These are phyloP conservation scores for Xanthoconium purpureum DNA, from an alignment of 768 basidiomycete species.

Conservation along the genomic window DNA sequence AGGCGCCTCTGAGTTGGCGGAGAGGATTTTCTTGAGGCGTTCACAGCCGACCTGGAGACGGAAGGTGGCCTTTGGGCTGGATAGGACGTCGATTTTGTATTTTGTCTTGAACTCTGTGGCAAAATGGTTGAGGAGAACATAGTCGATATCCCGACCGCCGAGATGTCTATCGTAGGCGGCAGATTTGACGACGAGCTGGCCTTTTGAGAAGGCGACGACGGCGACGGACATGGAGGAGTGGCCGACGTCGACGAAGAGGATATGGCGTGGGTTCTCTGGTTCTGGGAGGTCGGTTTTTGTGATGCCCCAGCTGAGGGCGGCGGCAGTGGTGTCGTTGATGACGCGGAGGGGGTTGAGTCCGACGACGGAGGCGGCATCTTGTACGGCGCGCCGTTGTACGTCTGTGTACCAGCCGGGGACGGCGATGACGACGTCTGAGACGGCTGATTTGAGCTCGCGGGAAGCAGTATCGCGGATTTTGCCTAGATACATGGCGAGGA, in stretches of 20 bases:
- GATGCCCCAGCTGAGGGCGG: slow-evolving; percentile 97
- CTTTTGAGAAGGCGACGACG: slow-evolving; percentile 92
- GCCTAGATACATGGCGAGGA: slow-evolving; percentile 86
- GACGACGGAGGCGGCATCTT: slow-evolving; percentile 88
- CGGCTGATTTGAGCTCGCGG: slow-evolving; percentile 78
- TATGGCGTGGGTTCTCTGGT: slow-evolving; percentile 73
- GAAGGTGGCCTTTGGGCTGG: slow-evolving; percentile 90
- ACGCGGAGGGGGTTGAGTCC: slow-evolving; percentile 89
- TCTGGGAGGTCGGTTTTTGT: slow-evolving; percentile 96
- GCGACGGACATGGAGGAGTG: slow-evolving; percentile 87
- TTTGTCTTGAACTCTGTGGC: slow-evolving; percentile 90
- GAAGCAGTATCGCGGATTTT: slow-evolving; percentile 87
- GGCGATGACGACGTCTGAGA: slow-evolving; percentile 92
- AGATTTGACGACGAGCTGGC: slow-evolving; percentile 80
- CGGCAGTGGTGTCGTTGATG: slow-evolving; percentile 96
- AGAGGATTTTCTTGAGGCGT: slow-evolving; percentile 93
- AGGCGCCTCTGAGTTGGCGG: slow-evolving; percentile 86
- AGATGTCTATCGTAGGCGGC: slow-evolving; percentile 92
- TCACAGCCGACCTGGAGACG: slow-evolving; percentile 86
- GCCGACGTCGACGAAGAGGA: slow-evolving; percentile 94
- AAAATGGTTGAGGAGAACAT: slow-evolving; percentile 85
- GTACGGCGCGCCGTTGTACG: slow-evolving; percentile 81
- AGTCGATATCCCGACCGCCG: slow-evolving; percentile 96
- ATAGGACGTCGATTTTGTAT: slow-evolving; percentile 95
- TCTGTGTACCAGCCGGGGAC: slow-evolving; percentile 98